Evolutionary conservation across 306 rosid genomes (phyloP), one percentile per base, ranked within the genome.

Genomic region (Prunus salicina): DNA sequence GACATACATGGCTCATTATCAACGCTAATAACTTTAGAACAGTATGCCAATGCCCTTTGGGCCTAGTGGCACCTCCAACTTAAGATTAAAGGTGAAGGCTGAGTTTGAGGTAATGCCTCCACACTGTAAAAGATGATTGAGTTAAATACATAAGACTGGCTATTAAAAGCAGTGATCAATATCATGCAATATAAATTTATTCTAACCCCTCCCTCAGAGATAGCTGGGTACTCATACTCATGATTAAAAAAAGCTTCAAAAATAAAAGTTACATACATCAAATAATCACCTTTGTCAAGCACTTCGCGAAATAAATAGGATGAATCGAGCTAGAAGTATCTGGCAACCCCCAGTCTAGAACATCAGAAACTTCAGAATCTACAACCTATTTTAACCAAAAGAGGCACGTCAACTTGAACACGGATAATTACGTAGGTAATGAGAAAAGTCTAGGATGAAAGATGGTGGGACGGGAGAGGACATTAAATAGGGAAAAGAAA

Each of bases 301-400:
- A 87, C 86, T 94, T 94, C 3, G 96, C 83, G 87, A 94, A 92
- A 84, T 84, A 88, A 77, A 92, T 25, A 25, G 98, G 98, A 89
- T 94, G 98, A 81, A 85, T 79, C 58, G 60, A 74, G 78, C 71
- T 64, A 41, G 86, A 60, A 38, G 85, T 53, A 71, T 88, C 76
- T 50, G 92, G 84, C 65, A 60, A 64, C 75, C 80, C 89, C 93
- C 88, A 85, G 68, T 86, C 87, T 50, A 78, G 82, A 81, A 81
- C 58, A 32, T 87, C 83, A 65, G 79, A 69, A 58, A 72, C 82
- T 68, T 90, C 91, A 57, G 85, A 71, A 51, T 87, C 93, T 61
- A 80, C 79, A 78, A 56, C 86, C 98, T 93, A 82, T 53, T 73
- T 34, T 64, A 67, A 78, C 67, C 76, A 86, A 78, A 75, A 69